Evolutionary conservation across 345 rosid genomes (phyloP).

Genomic region (Geranium rotundifolium): DNA sequence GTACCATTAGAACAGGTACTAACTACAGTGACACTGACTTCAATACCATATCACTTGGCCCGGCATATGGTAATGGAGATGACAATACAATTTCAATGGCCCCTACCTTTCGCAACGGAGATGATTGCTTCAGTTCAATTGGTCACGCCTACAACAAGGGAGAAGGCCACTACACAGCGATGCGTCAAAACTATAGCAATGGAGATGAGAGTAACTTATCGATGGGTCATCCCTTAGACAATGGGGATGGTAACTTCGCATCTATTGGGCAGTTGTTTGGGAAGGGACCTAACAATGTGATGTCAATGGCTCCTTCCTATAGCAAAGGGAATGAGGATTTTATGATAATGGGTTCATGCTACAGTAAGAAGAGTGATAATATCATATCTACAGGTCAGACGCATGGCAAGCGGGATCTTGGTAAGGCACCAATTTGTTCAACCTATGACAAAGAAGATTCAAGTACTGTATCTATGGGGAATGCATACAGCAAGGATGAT

Average conservation of each 20-base stretch:
- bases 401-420: conserved; percentile 20
- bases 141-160: conserved; percentile 17
- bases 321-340: conserved; percentile 22
- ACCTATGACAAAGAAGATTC: conserved; percentile 29
- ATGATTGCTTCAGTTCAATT: conserved; percentile 10
- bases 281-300: conserved; percentile 22
- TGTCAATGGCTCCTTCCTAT: conserved; percentile 25
- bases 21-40: conserved; percentile 20
- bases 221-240: conserved; percentile 24
- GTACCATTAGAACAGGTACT: conserved; percentile 15
- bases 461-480: conserved; percentile 26
- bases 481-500: conserved; percentile 26
- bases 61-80: conserved; percentile 10
- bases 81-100: conserved; percentile 8
- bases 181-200: conserved; percentile 13
- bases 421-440: conserved; percentile 11
- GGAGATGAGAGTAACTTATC: conserved; percentile 24
- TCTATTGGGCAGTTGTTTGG: conserved; percentile 34
- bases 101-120: conserved; percentile 8
- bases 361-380: conserved; percentile 22
- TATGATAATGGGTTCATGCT: conserved; percentile 23
- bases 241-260: conserved; percentile 21
- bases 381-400: conserved; percentile 14
- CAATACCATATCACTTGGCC: conserved; percentile 13
- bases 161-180: conserved; percentile 5